Percentiles rank a stretch among this genome's conserved stretches.
phyloP scores from a whole-genome alignment of 2,329 filamentous ascomycete genomes.

The Fusarium sp. region DNA sequence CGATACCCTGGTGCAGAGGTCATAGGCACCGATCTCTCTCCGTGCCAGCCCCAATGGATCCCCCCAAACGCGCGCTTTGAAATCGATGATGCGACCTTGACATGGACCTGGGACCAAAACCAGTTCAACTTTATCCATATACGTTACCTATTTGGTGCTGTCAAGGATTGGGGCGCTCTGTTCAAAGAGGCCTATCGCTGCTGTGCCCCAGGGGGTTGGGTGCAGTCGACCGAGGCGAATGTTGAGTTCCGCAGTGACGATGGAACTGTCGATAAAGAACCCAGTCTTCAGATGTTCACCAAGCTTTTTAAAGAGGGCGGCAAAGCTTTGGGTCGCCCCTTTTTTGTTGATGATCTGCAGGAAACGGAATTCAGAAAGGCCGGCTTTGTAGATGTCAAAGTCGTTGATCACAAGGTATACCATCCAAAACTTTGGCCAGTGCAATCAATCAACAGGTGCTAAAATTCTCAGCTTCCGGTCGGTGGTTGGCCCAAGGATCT shows the following conservation, averaged over 20 bases:
- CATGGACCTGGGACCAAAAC: conserved; percentile 18
- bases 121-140: conserved; percentile 26
- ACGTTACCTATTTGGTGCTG: conserved; percentile 21
- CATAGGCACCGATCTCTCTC: conserved; percentile 22
- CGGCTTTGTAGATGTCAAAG: neutral
- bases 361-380: neutral
- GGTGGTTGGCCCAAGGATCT: conserved; percentile 29
- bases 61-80: conserved; percentile 27
- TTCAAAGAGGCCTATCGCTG: conserved; percentile 24
- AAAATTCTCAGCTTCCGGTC: conserved; percentile 12
- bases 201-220: conserved; percentile 20
- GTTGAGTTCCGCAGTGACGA: conserved; percentile 26
- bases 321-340: neutral
- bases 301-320: conserved; percentile 5
- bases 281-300: neutral
- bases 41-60: conserved; percentile 25
- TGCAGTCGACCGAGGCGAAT: conserved; percentile 22
- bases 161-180: conserved; percentile 16
- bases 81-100: conserved; percentile 22
- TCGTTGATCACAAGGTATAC: neutral
- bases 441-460: neutral
- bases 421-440: too few species aligned
- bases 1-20: conserved; percentile 17
- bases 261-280: conserved; percentile 4
- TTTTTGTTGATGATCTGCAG: conserved; percentile 7